Evolutionary conservation across 1,139 yeast species (phyloP).

Genomic region (Scheffersomyces stambukii): DNA sequence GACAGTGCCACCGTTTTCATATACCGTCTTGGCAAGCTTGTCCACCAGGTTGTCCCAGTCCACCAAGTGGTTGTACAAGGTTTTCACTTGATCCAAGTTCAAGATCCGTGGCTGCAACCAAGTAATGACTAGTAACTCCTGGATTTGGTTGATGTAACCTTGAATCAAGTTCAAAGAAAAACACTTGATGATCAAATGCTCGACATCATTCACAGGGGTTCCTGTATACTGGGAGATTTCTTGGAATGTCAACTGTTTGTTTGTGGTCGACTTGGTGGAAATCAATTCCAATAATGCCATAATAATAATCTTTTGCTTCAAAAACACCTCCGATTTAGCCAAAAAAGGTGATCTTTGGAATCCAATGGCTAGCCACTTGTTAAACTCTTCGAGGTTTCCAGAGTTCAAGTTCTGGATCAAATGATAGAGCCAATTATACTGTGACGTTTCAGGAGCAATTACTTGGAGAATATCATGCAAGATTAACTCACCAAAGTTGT

Average conservation of each 20-base stretch:
- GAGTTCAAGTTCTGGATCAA: slow-evolving; percentile 68
- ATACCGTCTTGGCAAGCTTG: slow-evolving; percentile 48
- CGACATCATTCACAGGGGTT: slow-evolving; percentile 69
- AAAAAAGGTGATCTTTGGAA: slow-evolving; percentile 54
- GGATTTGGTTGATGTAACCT: slow-evolving; percentile 87
- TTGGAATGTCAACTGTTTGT: slow-evolving; percentile 66
- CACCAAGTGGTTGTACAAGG: slow-evolving; percentile 68
- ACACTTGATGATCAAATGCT: slow-evolving; percentile 87
- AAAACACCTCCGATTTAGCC: slow-evolving; percentile 56
- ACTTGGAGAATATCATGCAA: slow-evolving; percentile 78
- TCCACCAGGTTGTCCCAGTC: slow-evolving; percentile 78
- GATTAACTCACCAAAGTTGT: slow-evolving; percentile 92
- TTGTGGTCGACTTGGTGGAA: slow-evolving; percentile 71
- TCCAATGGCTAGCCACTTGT: slow-evolving; percentile 38
- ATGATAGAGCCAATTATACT: slow-evolving; percentile 70
- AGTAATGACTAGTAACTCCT: slow-evolving; percentile 68
- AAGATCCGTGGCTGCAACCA: slow-evolving; percentile 97
- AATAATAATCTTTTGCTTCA: slow-evolving; percentile 86
- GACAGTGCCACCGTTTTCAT: slow-evolving; percentile 33
- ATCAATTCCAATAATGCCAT: slow-evolving; percentile 89
- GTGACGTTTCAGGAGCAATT: slow-evolving; percentile 36
- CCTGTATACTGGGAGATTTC: slow-evolving; percentile 75
- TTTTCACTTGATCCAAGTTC: slow-evolving; percentile 71
- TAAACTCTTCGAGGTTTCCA: slow-evolving; percentile 69
- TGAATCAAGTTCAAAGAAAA: slow-evolving; percentile 75